Percentiles rank a stretch among this genome's conserved stretches.
Conservation (phyloP, 257 asterid species). For the Solanum sitiens region DNA sequence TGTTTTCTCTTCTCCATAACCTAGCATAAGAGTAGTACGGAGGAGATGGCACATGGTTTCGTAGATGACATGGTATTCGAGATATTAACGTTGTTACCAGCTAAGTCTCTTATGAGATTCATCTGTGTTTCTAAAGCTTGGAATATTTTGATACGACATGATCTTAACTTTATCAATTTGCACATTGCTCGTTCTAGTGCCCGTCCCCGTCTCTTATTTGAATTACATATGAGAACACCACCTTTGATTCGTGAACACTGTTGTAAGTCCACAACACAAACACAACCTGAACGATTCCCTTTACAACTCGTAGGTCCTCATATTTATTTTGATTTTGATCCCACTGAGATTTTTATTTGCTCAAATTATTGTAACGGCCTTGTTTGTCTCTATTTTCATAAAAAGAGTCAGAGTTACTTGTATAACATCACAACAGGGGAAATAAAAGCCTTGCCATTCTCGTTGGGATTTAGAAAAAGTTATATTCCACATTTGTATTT, state of each 20-base stretch:
- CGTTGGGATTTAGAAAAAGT: background rate
- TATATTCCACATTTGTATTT: no score
- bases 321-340: background rate
- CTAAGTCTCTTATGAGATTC: background rate
- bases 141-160: background rate
- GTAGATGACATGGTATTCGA: background rate
- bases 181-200: background rate
- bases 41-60: background rate
- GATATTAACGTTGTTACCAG: background rate
- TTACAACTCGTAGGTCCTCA: background rate
- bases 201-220: background rate
- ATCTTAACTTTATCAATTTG: background rate
- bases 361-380: background rate
- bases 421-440: background rate
- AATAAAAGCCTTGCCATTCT: background rate
- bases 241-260: no score
- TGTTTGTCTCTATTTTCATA: background rate
- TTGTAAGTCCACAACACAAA: no score
- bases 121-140: background rate
- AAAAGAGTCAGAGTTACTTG: background rate
- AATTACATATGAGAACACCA: no score
- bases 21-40: no score
- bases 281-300: background rate
- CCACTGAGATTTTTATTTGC: background rate
- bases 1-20: background rate